Percentiles rank a stretch among this genome's conserved stretches.
These are phyloP conservation scores for Botrytis medusae DNA, from an alignment of 2,329 filamentous ascomycete species.

Conservation along the genomic window DNA sequence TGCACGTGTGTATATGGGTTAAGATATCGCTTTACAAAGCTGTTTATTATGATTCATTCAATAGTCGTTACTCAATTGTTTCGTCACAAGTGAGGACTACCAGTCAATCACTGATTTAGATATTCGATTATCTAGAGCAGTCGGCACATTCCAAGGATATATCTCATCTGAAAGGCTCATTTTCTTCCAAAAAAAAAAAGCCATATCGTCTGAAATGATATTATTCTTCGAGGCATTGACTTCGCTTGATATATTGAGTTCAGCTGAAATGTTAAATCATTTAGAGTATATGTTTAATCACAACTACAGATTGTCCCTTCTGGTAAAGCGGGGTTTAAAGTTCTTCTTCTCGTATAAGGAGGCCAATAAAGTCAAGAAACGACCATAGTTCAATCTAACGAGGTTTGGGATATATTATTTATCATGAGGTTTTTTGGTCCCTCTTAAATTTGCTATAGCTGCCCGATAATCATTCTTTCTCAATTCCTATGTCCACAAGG, in stretches of 20 bases:
- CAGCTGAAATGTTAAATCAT: background rate
- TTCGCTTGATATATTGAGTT: background rate
- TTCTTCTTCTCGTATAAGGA: background rate
- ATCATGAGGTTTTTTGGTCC: background rate
- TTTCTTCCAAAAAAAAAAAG: background rate
- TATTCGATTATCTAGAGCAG: background rate
- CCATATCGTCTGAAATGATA: background rate
- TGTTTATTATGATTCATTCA: background rate
- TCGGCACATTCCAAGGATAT: background rate
- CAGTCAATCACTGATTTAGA: background rate
- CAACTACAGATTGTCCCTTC: background rate
- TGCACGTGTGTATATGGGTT: background rate
- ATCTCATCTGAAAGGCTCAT: background rate
- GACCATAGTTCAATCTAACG: background rate
- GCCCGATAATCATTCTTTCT: background rate
- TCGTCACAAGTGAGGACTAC: background rate
- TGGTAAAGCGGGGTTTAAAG: background rate
- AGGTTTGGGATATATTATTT: background rate
- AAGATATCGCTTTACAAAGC: background rate
- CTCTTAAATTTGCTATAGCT: background rate
- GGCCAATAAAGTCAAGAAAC: background rate
- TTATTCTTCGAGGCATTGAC: background rate
- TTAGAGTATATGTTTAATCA: background rate
- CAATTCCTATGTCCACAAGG: background rate
- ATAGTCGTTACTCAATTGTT: background rate